These are phyloP conservation scores for Lactifluus subvellereus DNA, from an alignment of 768 basidiomycete species.

Conservation along the genomic window DNA sequence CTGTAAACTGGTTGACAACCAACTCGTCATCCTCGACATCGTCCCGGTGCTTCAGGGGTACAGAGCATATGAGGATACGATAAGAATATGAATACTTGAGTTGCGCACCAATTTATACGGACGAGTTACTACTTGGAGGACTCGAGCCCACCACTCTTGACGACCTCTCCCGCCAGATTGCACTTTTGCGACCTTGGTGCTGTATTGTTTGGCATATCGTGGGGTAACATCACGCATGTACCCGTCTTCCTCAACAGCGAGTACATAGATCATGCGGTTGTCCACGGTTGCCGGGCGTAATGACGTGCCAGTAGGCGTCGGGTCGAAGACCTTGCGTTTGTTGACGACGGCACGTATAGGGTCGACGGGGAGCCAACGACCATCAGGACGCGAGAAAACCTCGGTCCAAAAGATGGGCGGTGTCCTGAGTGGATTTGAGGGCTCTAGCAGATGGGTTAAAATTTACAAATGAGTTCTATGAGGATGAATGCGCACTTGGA, in stretches of 20 bases:
- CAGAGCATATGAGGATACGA: conserved; percentile 1
- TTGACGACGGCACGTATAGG: conserved; percentile 77
- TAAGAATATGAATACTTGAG: conserved; percentile 23
- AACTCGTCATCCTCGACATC: conserved; percentile 91
- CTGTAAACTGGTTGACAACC: conserved; percentile 64
- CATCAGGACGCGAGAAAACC: conserved; percentile 89
- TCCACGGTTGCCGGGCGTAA: conserved; percentile 37
- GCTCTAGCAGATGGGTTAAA: conserved; percentile 8
- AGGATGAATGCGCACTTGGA: conserved; percentile 9
- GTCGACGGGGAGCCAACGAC: conserved; percentile 90
- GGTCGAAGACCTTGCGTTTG: conserved; percentile 76
- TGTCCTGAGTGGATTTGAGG: conserved; percentile 51
- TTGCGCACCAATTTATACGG: conserved; percentile 71
- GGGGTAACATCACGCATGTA: conserved; percentile 88
- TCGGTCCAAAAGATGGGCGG: conserved; percentile 97
- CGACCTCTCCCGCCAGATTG: conserved; percentile 65
- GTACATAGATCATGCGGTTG: conserved; percentile 88
- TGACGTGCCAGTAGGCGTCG: conserved; percentile 31
- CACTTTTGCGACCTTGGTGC: conserved; percentile 73
- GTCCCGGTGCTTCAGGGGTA: conserved; percentile 66
- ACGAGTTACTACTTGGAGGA: conserved; percentile 56
- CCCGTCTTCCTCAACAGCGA: conserved; percentile 93
- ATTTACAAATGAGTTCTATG: not conserved
- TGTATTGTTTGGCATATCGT: conserved; percentile 78
- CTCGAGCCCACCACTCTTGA: conserved; percentile 80